A percentile compares a stretch with the other conserved stretches of the same genome.
Conservation (phyloP, 257 asterid species). For the Solanum tacnaense region DNA sequence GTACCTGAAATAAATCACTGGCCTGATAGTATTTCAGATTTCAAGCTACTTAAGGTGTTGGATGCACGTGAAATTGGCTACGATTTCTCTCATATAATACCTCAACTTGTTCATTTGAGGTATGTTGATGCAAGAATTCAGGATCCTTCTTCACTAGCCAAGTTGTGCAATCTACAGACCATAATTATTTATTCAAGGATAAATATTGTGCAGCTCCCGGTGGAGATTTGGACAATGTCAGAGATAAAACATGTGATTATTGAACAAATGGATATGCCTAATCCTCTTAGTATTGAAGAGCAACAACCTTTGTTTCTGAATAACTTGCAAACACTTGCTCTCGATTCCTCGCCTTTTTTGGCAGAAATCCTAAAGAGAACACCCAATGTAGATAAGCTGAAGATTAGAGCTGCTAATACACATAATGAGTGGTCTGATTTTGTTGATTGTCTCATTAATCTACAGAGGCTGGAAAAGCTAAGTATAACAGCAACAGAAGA, state of each 20-base stretch:
- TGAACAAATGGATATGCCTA: background rate
- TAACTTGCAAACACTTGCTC: background rate
- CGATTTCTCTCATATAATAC: background rate
- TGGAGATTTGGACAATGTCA: background rate
- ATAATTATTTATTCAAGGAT: background rate
- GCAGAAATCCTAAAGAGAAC: background rate
- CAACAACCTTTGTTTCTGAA: background rate
- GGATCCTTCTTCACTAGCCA: background rate
- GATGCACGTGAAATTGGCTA: background rate
- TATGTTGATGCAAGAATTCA: background rate
- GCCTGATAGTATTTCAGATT: background rate
- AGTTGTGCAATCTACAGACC: background rate
- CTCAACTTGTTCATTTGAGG: background rate
- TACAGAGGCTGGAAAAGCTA: background rate
- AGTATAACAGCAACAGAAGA: background rate
- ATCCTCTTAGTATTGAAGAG: background rate
- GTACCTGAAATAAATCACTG: background rate
- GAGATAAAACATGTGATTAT: background rate
- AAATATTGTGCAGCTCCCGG: background rate
- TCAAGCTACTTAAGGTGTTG: background rate
- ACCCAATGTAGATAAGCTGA: background rate
- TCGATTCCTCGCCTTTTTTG: background rate
- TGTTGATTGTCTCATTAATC: background rate
- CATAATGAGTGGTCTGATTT: background rate
- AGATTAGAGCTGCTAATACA: background rate